These are phyloP conservation scores for Sporothrix sp. DNA, from an alignment of 2,329 filamentous ascomycete genomes.

Conservation along the genomic window DNA sequence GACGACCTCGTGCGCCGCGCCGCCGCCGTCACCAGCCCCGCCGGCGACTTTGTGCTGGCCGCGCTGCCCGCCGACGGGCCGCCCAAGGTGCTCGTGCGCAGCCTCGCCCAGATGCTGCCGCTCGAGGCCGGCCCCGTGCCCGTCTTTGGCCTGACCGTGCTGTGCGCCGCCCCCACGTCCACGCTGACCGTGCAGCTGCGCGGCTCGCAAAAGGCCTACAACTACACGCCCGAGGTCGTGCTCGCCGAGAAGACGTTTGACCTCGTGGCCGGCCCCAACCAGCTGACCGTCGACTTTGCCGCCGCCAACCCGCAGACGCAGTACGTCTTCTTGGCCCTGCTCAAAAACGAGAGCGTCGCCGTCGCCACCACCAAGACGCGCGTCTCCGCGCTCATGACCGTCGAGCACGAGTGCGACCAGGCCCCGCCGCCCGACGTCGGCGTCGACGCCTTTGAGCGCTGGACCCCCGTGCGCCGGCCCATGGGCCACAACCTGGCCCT, in stretches of 20 bases:
- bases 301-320: conserved; percentile 20
- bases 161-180: conserved; percentile 16
- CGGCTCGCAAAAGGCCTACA: conserved; percentile 21
- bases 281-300: conserved; percentile 15
- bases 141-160: conserved; percentile 16
- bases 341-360: conserved; percentile 20
- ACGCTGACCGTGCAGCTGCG: conserved; percentile 19
- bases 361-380: conserved; percentile 18
- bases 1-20: conserved; percentile 16
- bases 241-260: conserved; percentile 14
- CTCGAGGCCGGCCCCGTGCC: conserved; percentile 17
- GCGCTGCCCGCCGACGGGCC: conserved; percentile 18
- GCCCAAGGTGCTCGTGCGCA: conserved; percentile 20
- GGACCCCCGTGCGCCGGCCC: conserved; percentile 21
- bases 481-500: conserved; percentile 21
- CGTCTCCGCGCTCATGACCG: conserved; percentile 19
- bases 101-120: conserved; percentile 21
- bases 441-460: conserved; percentile 21
- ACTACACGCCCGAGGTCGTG: conserved; percentile 21
- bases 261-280: conserved; percentile 17
- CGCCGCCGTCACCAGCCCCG: conserved; percentile 7
- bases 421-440: conserved; percentile 18
- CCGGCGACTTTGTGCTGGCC: conserved; percentile 15
- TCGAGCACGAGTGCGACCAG: conserved; percentile 22
- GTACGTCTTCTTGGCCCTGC: conserved; percentile 20